A percentile compares a stretch with the other conserved stretches of the same genome.
Evolutionary conservation across 306 rosid genomes (phyloP).

Genomic region (Acacia crassicarpa): DNA sequence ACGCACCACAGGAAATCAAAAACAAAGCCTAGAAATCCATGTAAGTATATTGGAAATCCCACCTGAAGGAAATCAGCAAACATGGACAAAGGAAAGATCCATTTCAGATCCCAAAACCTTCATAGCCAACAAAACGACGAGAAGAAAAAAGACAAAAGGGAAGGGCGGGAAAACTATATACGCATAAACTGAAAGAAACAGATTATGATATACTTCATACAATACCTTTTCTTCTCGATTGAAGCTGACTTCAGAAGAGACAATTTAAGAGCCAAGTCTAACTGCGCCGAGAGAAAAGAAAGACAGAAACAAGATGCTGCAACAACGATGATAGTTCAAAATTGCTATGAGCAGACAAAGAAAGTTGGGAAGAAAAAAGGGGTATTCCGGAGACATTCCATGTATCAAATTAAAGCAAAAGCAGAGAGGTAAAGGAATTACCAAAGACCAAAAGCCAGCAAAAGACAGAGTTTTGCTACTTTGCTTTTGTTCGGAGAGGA

Average conservation of each 20-base stretch:
- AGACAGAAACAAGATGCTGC: background rate
- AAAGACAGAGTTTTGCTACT: background rate
- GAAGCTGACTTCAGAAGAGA: conserved; percentile 23
- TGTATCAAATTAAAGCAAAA: background rate
- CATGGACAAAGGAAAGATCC: conserved; percentile 42
- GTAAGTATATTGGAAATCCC: conserved; percentile 28
- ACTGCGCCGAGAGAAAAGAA: conserved; percentile 15
- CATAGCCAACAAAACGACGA: conserved; percentile 17
- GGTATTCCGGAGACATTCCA: background rate
- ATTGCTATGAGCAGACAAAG: background rate
- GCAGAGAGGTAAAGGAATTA: background rate
- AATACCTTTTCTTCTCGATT: conserved; percentile 30
- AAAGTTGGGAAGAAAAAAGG: background rate
- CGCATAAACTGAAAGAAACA: conserved; percentile 22
- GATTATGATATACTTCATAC: background rate
- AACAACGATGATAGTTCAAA: background rate
- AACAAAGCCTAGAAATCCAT: conserved; percentile 30
- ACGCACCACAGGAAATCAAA: conserved; percentile 37
- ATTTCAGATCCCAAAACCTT: conserved; percentile 60
- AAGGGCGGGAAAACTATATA: background rate
- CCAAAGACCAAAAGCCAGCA: background rate
- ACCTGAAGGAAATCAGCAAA: conserved; percentile 29
- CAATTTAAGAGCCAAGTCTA: conserved; percentile 2
- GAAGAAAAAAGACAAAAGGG: conserved; percentile 28
- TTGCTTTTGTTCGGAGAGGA: background rate